Evolutionary conservation across 2,329 filamentous ascomycete genomes (phyloP), one percentile per base, ranked within the genome.

Genomic region (Neonectria sp.): DNA sequence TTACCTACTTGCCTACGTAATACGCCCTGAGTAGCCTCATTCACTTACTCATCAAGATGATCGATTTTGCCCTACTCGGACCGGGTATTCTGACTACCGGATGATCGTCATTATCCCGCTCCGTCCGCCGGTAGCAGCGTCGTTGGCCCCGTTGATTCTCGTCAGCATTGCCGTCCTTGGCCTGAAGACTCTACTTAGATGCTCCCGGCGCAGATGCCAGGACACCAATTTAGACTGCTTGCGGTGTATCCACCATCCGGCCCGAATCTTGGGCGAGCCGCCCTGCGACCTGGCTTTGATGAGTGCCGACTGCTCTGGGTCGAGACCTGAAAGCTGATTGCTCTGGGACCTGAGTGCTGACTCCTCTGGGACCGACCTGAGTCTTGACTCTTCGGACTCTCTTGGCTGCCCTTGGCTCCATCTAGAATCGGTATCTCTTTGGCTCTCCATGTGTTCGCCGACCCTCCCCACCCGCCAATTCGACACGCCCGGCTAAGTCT

Each of bases 201-300:
- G 25, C 59, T 45, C 60, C 55, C 29, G 46, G 35, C 52, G 64
- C 60, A 51, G 55, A 55, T 48, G 29, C 55, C 55, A 55, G 29
- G 37, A 43, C 15, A 55, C 24, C 24, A 53, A 24, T 15, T 60
- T 40, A 63, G n/a, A 55, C 63, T 57, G 45, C 35, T 56, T 43
- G 29, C 29, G 46, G 63, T 25, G 63, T 25, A 48, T 52, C 43
- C 63, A 52, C 55, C 21, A 4, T 3, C 48, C 59, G 59, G 37
- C 27, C 55, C 35, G 40, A 67, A 60, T 37, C 29, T 65, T 33
- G 37, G 27, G 48, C 27, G 25, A 31, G 31, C 12, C 11, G 31
- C 12, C 31, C 31, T 29, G 27, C 4, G 7, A 29, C 27, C 31
- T 33, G 31, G 31, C 11, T 33, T 11, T 33, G 31, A 33, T 33